Evolutionary conservation across 805 yeast genomes (phyloP), one percentile per base, ranked within the genome.

Genomic region (Metschnikowia henanensis): DNA sequence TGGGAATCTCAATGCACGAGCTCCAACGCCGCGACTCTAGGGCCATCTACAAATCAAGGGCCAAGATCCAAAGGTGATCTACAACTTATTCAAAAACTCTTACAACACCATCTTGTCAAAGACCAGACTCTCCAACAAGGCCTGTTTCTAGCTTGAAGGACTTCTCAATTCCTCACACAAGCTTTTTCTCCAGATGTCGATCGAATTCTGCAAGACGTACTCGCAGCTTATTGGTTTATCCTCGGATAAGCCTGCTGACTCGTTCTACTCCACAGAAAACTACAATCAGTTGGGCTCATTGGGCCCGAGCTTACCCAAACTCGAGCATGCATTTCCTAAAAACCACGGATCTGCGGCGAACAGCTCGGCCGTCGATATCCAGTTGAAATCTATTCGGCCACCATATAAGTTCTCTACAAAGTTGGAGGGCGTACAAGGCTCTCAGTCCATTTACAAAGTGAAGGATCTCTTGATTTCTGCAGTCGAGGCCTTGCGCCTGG

Each of bases 351-450:
- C 30, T 3, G 30, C 19, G 6, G 40, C 31, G 9, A 6, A 28
- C 2, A 42, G 40, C 9, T 26, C 44, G 6, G 16, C 49, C 36
- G 53, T 67, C 43, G 56, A 51, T 18, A 53, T 73, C 39, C 51
- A 58, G 17, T 71, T 87, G 58, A 84, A 83, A 61, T 84, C 91
- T 23, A 76, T 88, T 42, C 80, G 82, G 54, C 78, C 84, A 4
- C 95, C 95, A 5, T 64, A 52, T 57, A 86, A 82, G 57, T 84
- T 87, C 61, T 60, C 66, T 30, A 48, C 58, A 5, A 60, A 48
- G 30, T 51, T 71, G 42, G 30, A 30, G 6, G 54, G 38, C 42
- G 66, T 57, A 28, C 49, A 57, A 4, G 52, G 25, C 18, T 62
- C 57, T 30, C 62, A 45, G 15, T 63, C 73, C 5, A 58, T 72